Percentiles rank a stretch among this genome's conserved stretches.
Evolutionary conservation across 176 grass and related monocot species (phyloP).

Genomic region (Tillandsia leiboldiana): DNA sequence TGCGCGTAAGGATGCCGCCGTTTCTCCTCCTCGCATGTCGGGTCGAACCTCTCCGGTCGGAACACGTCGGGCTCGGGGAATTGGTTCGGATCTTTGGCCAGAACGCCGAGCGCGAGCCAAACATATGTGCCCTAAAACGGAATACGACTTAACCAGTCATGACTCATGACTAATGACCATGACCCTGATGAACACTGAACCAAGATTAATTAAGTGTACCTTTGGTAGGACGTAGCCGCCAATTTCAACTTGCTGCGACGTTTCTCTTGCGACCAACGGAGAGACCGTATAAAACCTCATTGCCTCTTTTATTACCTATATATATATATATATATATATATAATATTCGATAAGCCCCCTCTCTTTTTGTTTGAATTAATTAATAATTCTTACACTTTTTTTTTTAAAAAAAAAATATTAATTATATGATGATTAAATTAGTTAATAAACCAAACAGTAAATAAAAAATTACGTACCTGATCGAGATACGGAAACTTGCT

Average conservation of each 20-base stretch:
- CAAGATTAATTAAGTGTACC: conserved; percentile 18
- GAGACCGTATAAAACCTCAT: conserved; percentile 83
- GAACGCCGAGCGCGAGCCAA: conserved; percentile 79
- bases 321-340: no score
- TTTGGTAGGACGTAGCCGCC: conserved; percentile 70
- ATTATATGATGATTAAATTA: no score
- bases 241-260: conserved; percentile 64
- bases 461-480: conserved; percentile 21
- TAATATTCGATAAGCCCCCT: no score
- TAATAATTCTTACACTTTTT: no score
- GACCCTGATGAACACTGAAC: not conserved
- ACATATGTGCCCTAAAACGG: conserved; percentile 56
- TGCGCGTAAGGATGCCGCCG: conserved; percentile 66
- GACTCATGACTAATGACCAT: not conserved
- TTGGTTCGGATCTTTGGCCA: conserved; percentile 68
- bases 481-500: conserved; percentile 69
- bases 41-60: conserved; percentile 58
- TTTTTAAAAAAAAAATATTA: no score
- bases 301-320: conserved; percentile 81
- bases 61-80: conserved; percentile 75
- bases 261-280: conserved; percentile 80
- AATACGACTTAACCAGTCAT: not conserved
- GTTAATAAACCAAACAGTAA: not conserved
- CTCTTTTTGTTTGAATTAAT: not conserved
- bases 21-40: conserved; percentile 45